Conservation (phyloP, 2,329 filamentous ascomycete species). For the Aureobasidium sp. region DNA sequence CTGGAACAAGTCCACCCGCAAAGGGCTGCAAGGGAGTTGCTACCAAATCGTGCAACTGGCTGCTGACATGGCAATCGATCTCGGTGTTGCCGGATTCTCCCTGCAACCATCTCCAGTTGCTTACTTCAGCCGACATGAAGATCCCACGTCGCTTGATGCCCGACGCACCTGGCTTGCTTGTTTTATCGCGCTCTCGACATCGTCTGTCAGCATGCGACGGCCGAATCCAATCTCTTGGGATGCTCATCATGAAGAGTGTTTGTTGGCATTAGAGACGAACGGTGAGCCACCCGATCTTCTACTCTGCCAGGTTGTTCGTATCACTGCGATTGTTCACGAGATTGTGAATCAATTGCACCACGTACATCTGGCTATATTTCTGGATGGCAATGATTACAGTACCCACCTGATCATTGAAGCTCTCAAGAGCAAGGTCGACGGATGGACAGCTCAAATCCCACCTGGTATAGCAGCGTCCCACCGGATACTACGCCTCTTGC, state of each 20-base stretch:
- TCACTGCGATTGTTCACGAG: slow-evolving; percentile 23
- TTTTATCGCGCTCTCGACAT: slow-evolving; percentile 18
- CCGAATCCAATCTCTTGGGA: slow-evolving; percentile 21
- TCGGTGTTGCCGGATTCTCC: neutral
- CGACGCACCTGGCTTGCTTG: slow-evolving; percentile 21
- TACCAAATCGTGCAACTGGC: slow-evolving; percentile 6
- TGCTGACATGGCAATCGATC: slow-evolving; percentile 1
- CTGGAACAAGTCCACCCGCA: neutral
- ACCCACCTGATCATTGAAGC: slow-evolving; percentile 20
- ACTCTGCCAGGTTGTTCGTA: slow-evolving; percentile 24
- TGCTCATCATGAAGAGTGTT: slow-evolving; percentile 21
- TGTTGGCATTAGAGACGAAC: slow-evolving; percentile 21
- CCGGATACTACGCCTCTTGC: slow-evolving; percentile 20
- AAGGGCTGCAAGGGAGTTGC: neutral
- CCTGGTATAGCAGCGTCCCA: slow-evolving; percentile 17
- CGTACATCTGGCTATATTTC: slow-evolving; percentile 13
- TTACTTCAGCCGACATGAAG: neutral
- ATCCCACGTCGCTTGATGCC: slow-evolving; percentile 9
- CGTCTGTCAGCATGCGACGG: slow-evolving; percentile 20
- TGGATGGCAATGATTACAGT: slow-evolving; percentile 21
- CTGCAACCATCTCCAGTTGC: neutral
- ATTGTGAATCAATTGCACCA: slow-evolving; percentile 22
- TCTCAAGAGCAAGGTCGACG: slow-evolving; percentile 22
- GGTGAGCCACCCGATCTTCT: slow-evolving; percentile 19
- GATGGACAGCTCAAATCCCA: slow-evolving; percentile 24